phyloP scores from a whole-genome alignment of 495 filamentous ascomycete species.

The Penicillium cinerascens region DNA sequence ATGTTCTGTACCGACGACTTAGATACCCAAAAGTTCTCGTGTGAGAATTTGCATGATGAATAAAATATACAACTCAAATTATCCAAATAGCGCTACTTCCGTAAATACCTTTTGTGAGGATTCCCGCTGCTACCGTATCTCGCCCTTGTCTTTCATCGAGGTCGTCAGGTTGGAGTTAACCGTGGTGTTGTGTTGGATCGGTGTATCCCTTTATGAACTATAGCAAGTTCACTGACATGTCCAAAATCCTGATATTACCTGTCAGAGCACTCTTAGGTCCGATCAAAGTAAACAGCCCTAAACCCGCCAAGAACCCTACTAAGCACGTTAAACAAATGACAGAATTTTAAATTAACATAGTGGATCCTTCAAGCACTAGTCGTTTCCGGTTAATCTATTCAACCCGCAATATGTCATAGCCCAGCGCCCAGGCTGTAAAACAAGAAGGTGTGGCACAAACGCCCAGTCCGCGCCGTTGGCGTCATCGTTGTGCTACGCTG shows the following conservation, averaged over 20 bases:
- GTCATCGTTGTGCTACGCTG: slow-evolving; percentile 14
- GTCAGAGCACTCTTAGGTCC: no score
- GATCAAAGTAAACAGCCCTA: neutral
- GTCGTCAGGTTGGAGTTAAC: no score
- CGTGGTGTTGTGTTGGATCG: no score
- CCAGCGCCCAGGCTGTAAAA: neutral
- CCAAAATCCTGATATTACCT: no score
- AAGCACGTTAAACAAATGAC: neutral
- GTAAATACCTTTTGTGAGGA: no score
- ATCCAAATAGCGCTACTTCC: neutral
- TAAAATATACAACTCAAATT: neutral
- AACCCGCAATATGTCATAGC: neutral
- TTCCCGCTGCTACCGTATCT: no score
- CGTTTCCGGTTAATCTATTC: neutral
- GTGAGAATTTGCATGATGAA: slow-evolving; percentile 1
- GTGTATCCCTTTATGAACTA: no score
- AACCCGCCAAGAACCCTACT: neutral
- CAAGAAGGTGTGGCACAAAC: neutral
- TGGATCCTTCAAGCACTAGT: neutral
- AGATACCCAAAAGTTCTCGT: slow-evolving; percentile 22
- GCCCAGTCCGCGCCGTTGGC: slow-evolving; percentile 13
- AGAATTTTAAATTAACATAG: neutral
- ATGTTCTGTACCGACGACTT: slow-evolving; percentile 8
- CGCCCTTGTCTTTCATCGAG: no score
- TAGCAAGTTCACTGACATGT: no score